Evolutionary conservation across 2,329 filamentous ascomycete genomes (phyloP).

Genomic region (Magnaporthiopsis poae): DNA sequence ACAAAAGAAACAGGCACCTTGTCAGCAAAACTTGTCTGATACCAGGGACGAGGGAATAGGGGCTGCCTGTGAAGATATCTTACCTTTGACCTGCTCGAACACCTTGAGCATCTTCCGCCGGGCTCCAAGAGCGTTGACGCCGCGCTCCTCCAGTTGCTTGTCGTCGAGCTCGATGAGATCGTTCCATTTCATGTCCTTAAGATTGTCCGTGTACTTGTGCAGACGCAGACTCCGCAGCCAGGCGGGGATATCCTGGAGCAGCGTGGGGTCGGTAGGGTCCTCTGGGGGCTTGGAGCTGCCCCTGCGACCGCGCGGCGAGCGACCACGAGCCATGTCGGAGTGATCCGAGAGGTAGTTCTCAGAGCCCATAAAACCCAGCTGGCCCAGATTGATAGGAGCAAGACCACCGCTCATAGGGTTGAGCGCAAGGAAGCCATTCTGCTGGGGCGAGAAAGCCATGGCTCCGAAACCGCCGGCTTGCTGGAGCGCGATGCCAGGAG

Average conservation of each 20-base stretch:
- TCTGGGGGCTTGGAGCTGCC: conserved; percentile 96
- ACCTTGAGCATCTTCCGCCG: conserved; percentile 98
- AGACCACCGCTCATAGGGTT: conserved; percentile 28
- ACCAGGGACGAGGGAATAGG: neutral
- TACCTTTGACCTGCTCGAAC: conserved; percentile 87
- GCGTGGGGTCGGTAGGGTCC: conserved; percentile 81
- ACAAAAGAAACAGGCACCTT: neutral
- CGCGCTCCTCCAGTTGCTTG: conserved; percentile 80
- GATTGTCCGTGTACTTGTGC: conserved; percentile 97
- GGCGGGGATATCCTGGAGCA: conserved; percentile 88
- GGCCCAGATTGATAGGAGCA: conserved; percentile 58
- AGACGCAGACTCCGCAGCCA: conserved; percentile 91
- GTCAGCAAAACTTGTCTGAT: neutral
- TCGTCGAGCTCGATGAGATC: conserved; percentile 88
- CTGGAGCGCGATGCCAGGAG: conserved; percentile 78
- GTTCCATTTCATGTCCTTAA: conserved; percentile 95
- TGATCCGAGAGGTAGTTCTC: conserved; percentile 91
- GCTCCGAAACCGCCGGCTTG: conserved; percentile 22
- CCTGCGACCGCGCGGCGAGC: conserved; percentile 81
- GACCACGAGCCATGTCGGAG: conserved; percentile 79
- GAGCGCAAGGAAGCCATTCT: conserved; percentile 69
- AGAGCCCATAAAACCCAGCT: conserved; percentile 52
- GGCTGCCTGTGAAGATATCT: conserved; percentile 12
- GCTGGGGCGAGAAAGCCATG: conserved; percentile 77
- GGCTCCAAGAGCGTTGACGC: conserved; percentile 89